These are phyloP conservation scores for Penicillium maclennaniae DNA, from an alignment of 495 filamentous ascomycete species.

Conservation along the genomic window DNA sequence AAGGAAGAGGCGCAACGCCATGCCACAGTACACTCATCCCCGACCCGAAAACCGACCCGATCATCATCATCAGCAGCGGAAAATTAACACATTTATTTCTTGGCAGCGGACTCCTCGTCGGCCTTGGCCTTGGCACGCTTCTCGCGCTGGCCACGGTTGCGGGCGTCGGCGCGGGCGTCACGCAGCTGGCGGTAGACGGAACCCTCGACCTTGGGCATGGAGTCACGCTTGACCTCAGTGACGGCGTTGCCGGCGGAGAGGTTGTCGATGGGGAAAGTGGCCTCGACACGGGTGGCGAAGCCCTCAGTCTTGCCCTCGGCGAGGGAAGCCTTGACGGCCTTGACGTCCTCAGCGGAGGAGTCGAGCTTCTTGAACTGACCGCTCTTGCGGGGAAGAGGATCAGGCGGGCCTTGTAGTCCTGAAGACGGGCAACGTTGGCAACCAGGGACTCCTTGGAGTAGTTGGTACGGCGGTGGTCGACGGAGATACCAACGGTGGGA, in stretches of 20 bases:
- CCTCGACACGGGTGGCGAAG: constrained; percentile 51
- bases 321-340: constrained; percentile 58
- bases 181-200: constrained; percentile 82
- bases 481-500: constrained; percentile 90
- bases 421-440: constrained; percentile 91
- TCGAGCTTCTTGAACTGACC: constrained; percentile 89
- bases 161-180: constrained; percentile 78
- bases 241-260: constrained; percentile 52
- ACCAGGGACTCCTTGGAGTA: constrained; percentile 89
- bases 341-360: constrained; percentile 80
- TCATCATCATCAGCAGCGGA: constrained; percentile 49
- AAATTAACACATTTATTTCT: constrained; percentile 70
- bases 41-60: constrained; percentile 43
- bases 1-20: constrained; percentile 39
- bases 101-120: constrained; percentile 80
- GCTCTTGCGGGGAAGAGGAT: constrained; percentile 94
- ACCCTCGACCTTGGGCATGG: constrained; percentile 72
- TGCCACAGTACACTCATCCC: constrained; percentile 43
- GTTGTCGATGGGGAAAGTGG: constrained; percentile 69
- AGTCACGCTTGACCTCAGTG: constrained; percentile 76
- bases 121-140: constrained; percentile 93
- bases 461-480: constrained; percentile 95
- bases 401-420: constrained; percentile 89
- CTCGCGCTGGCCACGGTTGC: constrained; percentile 76
- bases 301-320: constrained; percentile 51